These are phyloP conservation scores for Cyanidioschyzon merolae DNA, from an alignment of 23 red algal genomes.

Conservation along the genomic window DNA sequence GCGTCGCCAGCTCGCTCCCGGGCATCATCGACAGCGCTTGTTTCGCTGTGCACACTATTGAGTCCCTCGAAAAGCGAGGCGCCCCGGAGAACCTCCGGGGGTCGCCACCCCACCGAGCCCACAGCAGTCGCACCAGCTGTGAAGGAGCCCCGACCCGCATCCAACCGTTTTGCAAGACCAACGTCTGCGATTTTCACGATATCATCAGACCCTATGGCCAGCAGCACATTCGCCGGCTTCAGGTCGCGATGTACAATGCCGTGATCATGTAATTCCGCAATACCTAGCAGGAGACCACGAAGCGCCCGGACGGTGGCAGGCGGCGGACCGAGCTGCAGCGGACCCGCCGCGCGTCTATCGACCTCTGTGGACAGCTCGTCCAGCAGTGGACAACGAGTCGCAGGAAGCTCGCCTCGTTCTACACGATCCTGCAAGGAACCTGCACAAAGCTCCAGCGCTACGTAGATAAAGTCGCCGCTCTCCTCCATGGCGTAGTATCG, in stretches of 20 bases:
- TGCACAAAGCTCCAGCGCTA: slow-evolving; percentile 82
- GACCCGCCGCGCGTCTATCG: slow-evolving; percentile 22
- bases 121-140: slow-evolving; percentile 40
- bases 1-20: not conserved
- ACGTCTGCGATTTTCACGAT: slow-evolving; percentile 88
- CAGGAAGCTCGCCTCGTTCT: slow-evolving; percentile 23
- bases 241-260: slow-evolving; percentile 92
- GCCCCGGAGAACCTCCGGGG: slow-evolving; percentile 72
- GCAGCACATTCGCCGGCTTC: slow-evolving; percentile 86
- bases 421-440: slow-evolving; percentile 54
- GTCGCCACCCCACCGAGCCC: slow-evolving; percentile 84
- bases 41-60: not conserved
- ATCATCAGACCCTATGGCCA: slow-evolving; percentile 14
- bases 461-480: slow-evolving; percentile 76
- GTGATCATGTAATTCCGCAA: slow-evolving; percentile 67
- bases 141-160: slow-evolving; percentile 47
- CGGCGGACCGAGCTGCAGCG: slow-evolving; percentile 24
- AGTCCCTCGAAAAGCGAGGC: not conserved
- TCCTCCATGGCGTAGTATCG: slow-evolving; percentile 99
- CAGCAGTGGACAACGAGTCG: slow-evolving; percentile 15
- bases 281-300: slow-evolving; percentile 53
- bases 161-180: slow-evolving; percentile 66
- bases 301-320: slow-evolving; percentile 36
- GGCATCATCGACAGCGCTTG: not conserved
- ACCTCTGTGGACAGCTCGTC: slow-evolving; percentile 17